Evolutionary conservation across 805 yeast genomes (phyloP), one percentile per base, ranked within the genome.

Genomic region (Candida boleticola): DNA sequence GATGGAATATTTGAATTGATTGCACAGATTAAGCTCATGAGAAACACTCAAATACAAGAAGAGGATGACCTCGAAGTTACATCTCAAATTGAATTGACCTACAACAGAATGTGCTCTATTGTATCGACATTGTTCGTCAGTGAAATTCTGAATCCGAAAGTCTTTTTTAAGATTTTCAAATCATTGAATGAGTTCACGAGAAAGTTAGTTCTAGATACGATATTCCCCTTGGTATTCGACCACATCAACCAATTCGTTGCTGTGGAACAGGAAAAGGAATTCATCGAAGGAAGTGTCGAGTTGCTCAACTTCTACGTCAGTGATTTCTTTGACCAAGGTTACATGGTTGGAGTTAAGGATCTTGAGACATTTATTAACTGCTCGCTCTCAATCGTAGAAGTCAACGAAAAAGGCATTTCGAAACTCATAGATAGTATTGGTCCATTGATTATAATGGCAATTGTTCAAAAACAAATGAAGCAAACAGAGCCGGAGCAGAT

Each of bases 1-100:
- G 74, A 69, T 37, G 69, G 73, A 2, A 47, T 61, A 0, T 63
- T 66, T 45, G 74, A 68, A 39, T 47, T 68, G 6, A 44, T 68
- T 16, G 72, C 69, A 1, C 61, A 66, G 33, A 43, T 69, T 10
- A 57, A 54, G 35, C 52, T 19, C 32, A 49, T 13, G 57, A 53
- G 3, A 42, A 58, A 11, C 25, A 23, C 27, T 62, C 32, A 37
- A 45, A 14, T 26, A 11, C 27, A 23, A 23, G 27, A 23, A 7
- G 27, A 23, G 27, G 7, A 7, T 7, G 22, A 31, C 18, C 11
- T n/a, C 4, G 35, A 16, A 6, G 10, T 31, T 13, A 17, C 20
- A 5, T 5, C 5, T 16, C 22, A 31, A 19, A 14, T 31, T 31
- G n/a, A 31, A 7, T 11, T 17, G 4, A 31, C 35, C 18, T 31